Conservation (phyloP, 345 rosid species). For the Moricandia moricandioides region DNA sequence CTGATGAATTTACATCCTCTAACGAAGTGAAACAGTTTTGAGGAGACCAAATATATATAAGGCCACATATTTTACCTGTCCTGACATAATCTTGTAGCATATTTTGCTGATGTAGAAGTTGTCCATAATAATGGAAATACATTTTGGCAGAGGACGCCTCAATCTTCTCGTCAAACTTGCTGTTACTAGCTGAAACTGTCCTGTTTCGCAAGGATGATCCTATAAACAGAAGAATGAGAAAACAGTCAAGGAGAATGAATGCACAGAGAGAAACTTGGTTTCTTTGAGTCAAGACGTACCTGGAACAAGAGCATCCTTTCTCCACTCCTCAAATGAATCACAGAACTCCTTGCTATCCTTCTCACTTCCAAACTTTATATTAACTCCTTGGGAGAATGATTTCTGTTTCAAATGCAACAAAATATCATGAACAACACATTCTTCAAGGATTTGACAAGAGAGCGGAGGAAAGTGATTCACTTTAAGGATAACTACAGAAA, state of each 20-base stretch:
- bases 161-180: constrained; percentile 91
- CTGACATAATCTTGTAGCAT: constrained; percentile 99
- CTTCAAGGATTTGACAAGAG: neutral
- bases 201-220: constrained; percentile 18
- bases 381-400: constrained; percentile 59
- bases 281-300: constrained; percentile 45
- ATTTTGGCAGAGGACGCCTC: constrained; percentile 94
- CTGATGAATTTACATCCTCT: neutral
- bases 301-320: constrained; percentile 50
- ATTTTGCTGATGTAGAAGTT: constrained; percentile 93
- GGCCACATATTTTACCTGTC: constrained; percentile 59
- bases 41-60: constrained; percentile 4
- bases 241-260: constrained; percentile 11
- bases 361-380: constrained; percentile 63
- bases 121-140: constrained; percentile 98
- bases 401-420: constrained; percentile 54
- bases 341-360: constrained; percentile 79
- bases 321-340: constrained; percentile 80
- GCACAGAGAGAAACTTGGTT: neutral
- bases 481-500: neutral
- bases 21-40: neutral
- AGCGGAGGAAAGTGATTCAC: neutral
- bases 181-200: constrained; percentile 41
- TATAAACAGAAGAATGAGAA: constrained; percentile 33
- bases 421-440: constrained; percentile 18